Base-by-base conservation (phyloP, 306 rosid species). In the Casuarina glauca region DNA sequence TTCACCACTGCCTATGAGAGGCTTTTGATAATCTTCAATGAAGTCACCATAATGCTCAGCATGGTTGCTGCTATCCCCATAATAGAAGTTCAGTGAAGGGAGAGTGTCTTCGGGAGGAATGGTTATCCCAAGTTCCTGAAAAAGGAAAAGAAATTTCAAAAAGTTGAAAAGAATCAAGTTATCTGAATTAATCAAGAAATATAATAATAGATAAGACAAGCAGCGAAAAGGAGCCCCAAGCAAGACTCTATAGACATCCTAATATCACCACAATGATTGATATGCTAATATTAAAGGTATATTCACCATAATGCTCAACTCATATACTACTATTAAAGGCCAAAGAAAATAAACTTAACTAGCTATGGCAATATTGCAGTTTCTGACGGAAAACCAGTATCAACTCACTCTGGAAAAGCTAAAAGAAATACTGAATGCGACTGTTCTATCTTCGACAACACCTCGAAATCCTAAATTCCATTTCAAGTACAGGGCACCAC, bases 21-120 rank as follows among this genome's bases (percentile, higher is more conserved):
- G 88, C 75, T 77, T 86, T 79, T 75, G 61, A 53, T 83, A 88
- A 52, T 74, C 85, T 70, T 78, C 90, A 73, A 71, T 54, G 15
- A 78, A 68, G 58, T 50, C 82, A 76, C 70, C 85, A 62, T 84
- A 81, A 72, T 82, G 81, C 73, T 77, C 88, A 66, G 82, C 51
- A 42, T 76, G 68, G 85, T 79, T 87, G 83, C 97, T 91, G 8
- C 88, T 79, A 82, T 91, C 97, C 79, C 97, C 98, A 57, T 39
- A 51, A 75, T 46, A 84, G 50, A 82, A 90, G 80, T 79, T 81
- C 5, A 15, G 15, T 5, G 88, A 89, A 79, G 60, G 60, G 45
- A 63, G 83, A 58, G 78, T 83, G 76, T 43, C 54, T 57, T 76
- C 88, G 61, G 73, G 52, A n/a, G 75, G 79, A 69, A 50, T 70